These are phyloP conservation scores for Austroboletus olivaceoglutinosus DNA, from an alignment of 1,284 basidiomycete species.

Conservation along the genomic window DNA sequence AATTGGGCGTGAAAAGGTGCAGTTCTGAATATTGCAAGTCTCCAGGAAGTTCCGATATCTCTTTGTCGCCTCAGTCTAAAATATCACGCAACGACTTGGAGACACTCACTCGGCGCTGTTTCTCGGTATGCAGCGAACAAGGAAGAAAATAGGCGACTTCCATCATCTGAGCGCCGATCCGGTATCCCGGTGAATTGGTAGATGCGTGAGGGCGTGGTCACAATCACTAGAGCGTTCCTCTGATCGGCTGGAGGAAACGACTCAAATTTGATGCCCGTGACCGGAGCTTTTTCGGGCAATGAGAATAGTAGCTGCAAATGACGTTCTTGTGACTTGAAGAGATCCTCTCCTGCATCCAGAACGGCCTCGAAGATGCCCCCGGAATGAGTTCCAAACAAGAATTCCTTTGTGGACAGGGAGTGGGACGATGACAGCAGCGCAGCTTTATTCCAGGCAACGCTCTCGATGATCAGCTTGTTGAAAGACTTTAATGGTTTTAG, in stretches of 20 bases:
- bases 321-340: slow-evolving; percentile 87
- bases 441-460: slow-evolving; percentile 92
- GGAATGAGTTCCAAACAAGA: slow-evolving; percentile 85
- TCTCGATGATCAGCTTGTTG: slow-evolving; percentile 82
- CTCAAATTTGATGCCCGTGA: slow-evolving; percentile 83
- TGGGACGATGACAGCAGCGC: slow-evolving; percentile 62
- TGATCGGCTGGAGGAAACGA: slow-evolving; percentile 65
- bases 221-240: slow-evolving; percentile 67
- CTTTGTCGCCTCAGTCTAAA: slow-evolving; percentile 42
- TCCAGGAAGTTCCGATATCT: slow-evolving; percentile 85
- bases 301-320: slow-evolving; percentile 80
- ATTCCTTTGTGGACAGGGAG: slow-evolving; percentile 75
- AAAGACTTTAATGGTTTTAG: slow-evolving; percentile 76
- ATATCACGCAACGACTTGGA: not conserved
- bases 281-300: slow-evolving; percentile 73
- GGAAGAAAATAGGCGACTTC: slow-evolving; percentile 71
- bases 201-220: slow-evolving; percentile 85
- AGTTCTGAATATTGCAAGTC: slow-evolving; percentile 72
- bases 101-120: slow-evolving; percentile 74
- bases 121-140: slow-evolving; percentile 77
- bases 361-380: slow-evolving; percentile 86
- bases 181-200: slow-evolving; percentile 85
- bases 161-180: slow-evolving; percentile 68
- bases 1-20: slow-evolving; percentile 69
- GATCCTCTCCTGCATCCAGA: slow-evolving; percentile 84